These are phyloP conservation scores for Graphiopsis chlorocephala DNA, from an alignment of 2,329 filamentous ascomycete genomes.

Conservation along the genomic window DNA sequence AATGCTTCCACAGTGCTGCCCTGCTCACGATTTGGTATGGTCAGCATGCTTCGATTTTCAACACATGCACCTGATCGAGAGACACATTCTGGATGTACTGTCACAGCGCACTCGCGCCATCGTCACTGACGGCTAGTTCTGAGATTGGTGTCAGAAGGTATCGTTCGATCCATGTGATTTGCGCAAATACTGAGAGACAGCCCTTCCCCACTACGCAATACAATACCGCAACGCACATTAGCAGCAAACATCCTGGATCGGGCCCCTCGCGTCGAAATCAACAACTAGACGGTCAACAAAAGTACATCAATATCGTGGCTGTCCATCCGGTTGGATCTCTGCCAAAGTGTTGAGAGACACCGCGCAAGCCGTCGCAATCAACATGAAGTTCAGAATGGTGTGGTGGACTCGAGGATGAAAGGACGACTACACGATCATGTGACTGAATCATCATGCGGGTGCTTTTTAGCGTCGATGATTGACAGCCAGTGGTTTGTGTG, in stretches of 20 bases:
- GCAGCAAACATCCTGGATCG: not conserved
- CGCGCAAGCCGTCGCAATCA: not conserved
- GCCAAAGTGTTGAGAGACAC: not conserved
- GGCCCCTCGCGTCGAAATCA: not conserved
- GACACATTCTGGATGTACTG: not conserved
- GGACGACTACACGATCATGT: slow-evolving; percentile 14
- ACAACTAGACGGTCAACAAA: not conserved
- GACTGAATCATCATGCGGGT: slow-evolving; percentile 13
- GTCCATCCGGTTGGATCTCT: slow-evolving; percentile 1
- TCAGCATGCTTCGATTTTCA: not conserved
- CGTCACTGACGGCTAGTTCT: not conserved
- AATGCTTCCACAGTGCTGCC: too few species aligned
- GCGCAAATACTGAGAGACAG: not conserved
- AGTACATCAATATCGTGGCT: not conserved
- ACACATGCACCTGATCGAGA: not conserved
- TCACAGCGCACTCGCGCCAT: not conserved
- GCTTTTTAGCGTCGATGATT: slow-evolving; percentile 7
- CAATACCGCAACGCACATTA: not conserved
- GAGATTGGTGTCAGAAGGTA: not conserved
- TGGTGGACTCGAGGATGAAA: not conserved
- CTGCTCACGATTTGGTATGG: not conserved
- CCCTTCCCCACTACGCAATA: not conserved
- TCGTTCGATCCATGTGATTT: not conserved
- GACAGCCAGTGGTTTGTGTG: slow-evolving; percentile 9
- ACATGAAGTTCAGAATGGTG: slow-evolving; percentile 15